Evolutionary conservation across 164 flowering plant species (phyloP).

Genomic region (Paratinospora sagittata): DNA sequence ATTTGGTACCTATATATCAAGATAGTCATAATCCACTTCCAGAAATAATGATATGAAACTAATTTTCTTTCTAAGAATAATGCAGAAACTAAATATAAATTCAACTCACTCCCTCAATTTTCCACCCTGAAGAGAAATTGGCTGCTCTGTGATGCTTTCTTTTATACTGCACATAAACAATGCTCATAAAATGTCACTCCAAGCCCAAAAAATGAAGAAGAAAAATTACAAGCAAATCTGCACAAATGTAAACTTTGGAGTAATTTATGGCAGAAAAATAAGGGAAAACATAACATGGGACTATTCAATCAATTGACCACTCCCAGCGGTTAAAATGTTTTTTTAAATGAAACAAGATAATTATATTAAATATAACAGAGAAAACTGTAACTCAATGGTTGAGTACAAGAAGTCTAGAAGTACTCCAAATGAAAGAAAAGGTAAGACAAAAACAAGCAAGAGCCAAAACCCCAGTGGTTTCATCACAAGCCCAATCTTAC

Average conservation of each 20-base stretch:
- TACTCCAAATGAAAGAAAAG: no score
- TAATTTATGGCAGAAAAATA: background rate
- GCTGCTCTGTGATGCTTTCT: conserved; percentile 85
- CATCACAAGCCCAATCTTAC: background rate
- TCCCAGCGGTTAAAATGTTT: no score
- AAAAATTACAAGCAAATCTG: background rate
- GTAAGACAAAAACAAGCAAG: no score
- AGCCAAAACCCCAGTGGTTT: no score
- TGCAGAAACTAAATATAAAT: background rate
- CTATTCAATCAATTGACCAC: background rate
- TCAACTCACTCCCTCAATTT: conserved; percentile 88
- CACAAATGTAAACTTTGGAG: background rate
- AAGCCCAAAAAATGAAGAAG: background rate
- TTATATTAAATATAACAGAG: no score
- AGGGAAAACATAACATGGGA: no score
- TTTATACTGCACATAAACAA: conserved; percentile 62
- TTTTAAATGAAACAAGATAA: no score
- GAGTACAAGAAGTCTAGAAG: no score
- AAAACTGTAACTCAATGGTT: no score
- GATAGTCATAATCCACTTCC: background rate
- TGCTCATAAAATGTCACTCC: conserved; percentile 1
- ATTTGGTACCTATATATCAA: conserved; percentile 73
- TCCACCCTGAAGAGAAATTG: conserved; percentile 71
- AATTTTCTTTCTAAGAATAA: background rate
- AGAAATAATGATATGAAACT: background rate